Evolutionary conservation across 371 early-diverging fungal genomes (phyloP), one percentile per base, ranked within the genome.

Genomic region (Conidiobolus coronatus): DNA sequence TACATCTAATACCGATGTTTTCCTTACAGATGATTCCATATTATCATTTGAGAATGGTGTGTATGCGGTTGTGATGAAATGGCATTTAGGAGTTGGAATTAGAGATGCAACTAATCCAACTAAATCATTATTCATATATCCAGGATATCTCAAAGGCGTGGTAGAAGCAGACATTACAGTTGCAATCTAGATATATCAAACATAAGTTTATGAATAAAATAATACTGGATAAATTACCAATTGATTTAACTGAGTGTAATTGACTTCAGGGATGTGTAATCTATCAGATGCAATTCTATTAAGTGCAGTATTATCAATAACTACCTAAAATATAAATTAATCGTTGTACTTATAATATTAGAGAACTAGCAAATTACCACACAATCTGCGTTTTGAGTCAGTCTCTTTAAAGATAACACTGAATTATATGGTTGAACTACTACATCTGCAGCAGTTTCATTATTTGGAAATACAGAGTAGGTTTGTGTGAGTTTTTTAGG

Each of bases 381-480:
- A 55, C 86, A 82, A 60, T 98, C 98, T 9, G 94, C 91, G 62
- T 85, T 81, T 52, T 77, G 66, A 1, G 84, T 82, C 51, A 99
- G 60, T 41, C 98, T 63, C 62, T 92, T 88, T 50, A 99, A 64
- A 24, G 88, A 77, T 40, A 99, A 67, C 63, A 99, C 69, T 21
- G 95, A 90, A 68, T 99, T 99, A 61, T 99, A 99, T 5, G 99
- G 99, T 61, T 99, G 99, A 17, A 99, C 99, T 14, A 99, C 98
- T 15, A 98, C 94, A 61, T 99, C 99, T 14, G 85, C 84, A 39
- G 86, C 78, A 53, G 91, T 92, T 45, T 90, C 84, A 52, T 81
- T 86, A 61, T 97, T 98, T 2, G 99, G 99, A 56, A 99, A 98
- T n/a, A 99, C 96, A 0, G 96, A 95, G 55, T 95, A 98, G 0